Evolutionary conservation across 2,329 filamentous ascomycete species (phyloP).

Genomic region (Exophiala alcalophila): DNA sequence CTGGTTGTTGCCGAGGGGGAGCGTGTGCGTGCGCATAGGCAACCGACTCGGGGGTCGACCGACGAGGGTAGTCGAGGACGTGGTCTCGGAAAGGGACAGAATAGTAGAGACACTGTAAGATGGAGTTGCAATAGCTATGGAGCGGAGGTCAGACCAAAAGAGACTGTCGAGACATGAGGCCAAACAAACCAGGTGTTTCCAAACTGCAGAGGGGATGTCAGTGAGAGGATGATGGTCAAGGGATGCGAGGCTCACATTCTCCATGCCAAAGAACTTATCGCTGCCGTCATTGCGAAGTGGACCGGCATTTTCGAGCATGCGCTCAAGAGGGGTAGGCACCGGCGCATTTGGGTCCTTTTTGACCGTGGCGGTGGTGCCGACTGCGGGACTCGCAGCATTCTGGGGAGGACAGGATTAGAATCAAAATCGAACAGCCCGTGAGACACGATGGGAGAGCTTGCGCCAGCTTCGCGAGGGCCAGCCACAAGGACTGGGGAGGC

Average conservation of each 20-base stretch:
- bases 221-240: constrained; percentile 1
- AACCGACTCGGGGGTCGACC: constrained; percentile 66
- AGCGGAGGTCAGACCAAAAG: constrained; percentile 35
- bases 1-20: constrained; percentile 50
- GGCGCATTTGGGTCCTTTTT: constrained; percentile 61
- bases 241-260: constrained; percentile 69
- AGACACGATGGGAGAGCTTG: constrained; percentile 1
- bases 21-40: constrained; percentile 63
- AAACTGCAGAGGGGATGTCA: constrained; percentile 58
- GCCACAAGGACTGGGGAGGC: neutral
- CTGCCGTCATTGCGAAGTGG: constrained; percentile 81
- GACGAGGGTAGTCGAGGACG: constrained; percentile 83
- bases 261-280: constrained; percentile 97
- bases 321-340: constrained; percentile 59
- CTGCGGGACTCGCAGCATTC: constrained; percentile 28
- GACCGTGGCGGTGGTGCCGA: constrained; percentile 34
- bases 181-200: constrained; percentile 94
- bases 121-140: constrained; percentile 99
- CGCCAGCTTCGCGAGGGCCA: constrained; percentile 3
- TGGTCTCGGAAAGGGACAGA: constrained; percentile 90
- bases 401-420: constrained; percentile 10
- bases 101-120: constrained; percentile 95
- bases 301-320: constrained; percentile 78
- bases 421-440: neutral
- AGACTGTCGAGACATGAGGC: no score